Evolutionary conservation across 768 basidiomycete species (phyloP).

Genomic region (Suillus discolor): DNA sequence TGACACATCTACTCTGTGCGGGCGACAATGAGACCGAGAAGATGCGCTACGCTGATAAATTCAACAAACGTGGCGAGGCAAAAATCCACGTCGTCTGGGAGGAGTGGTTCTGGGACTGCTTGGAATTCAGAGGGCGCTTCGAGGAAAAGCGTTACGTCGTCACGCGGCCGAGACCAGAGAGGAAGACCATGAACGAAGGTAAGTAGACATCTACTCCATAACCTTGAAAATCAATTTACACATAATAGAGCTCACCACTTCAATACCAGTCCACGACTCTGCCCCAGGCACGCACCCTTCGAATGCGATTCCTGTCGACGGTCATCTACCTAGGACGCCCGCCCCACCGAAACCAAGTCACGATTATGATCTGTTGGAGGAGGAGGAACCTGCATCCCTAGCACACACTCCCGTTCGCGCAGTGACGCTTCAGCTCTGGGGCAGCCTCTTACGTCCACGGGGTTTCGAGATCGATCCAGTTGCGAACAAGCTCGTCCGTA

Average conservation of each 20-base stretch:
- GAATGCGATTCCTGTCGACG: conserved; percentile 16
- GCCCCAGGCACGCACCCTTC: conserved; percentile 17
- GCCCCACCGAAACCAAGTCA: conserved; percentile 23
- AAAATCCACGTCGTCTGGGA: conserved; percentile 86
- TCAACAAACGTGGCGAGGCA: conserved; percentile 69
- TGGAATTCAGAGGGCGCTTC: conserved; percentile 73
- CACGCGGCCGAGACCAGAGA: conserved; percentile 59
- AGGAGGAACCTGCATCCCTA: conserved; percentile 60
- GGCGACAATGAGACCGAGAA: conserved; percentile 70
- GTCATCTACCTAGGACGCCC: conserved; percentile 21
- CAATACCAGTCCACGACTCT: conserved; percentile 19
- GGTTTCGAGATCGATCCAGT: conserved; percentile 57
- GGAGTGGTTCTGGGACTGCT: conserved; percentile 95
- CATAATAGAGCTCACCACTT: conserved; percentile 2
- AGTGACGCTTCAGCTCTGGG: conserved; percentile 71
- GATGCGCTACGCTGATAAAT: conserved; percentile 77
- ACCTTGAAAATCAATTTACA: neutral
- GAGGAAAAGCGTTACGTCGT: conserved; percentile 65
- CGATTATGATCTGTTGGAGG: conserved; percentile 36
- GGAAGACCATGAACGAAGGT: conserved; percentile 38
- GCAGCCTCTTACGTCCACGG: conserved; percentile 62
- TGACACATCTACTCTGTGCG: conserved; percentile 85
- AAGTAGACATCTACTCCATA: conserved; percentile 9
- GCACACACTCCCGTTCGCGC: conserved; percentile 53
- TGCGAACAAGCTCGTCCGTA: conserved; percentile 58